Base-by-base conservation (phyloP, 1,284 basidiomycete genomes). In the Apiotrichum porosum region DNA sequence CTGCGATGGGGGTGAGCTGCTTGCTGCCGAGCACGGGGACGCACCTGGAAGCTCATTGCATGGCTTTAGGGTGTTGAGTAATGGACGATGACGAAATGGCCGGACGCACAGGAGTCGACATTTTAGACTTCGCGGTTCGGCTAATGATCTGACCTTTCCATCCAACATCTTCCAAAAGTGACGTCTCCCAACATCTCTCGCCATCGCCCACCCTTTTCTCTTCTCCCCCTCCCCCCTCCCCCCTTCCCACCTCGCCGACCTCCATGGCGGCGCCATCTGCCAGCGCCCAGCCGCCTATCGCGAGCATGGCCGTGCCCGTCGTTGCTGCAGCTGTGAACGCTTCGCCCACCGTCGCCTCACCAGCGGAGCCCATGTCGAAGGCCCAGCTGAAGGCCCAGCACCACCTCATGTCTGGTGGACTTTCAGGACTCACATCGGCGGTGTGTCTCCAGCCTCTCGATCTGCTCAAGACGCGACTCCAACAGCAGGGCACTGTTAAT, bases 391-490 rank as follows among this genome's bases (percentile, higher is more conserved):
- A 65, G 49, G 69, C 73, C 4, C 44, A 54, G 10, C 70, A 75
- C 57, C 72, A 75, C 52, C 63, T 75, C 21, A 26, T 64, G 13
- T 69, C 68, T 6, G 73, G 73, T 8, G 73, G 62, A 3, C 55
- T 72, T 9, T 71, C 67, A 3, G 73, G 73, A 5, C 60, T 75
- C 13, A 69, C 70, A 0, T 68, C 63, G 0, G 67, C 72, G 0
- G 61, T 75, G 9, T 61, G 61, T 5, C 60, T 75, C 2, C 73
- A 75, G 54, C 73, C 73, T 1, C 58, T 93, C 57, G 90, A 93
- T 72, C 76, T 93, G 26, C 72, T 94, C 62, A 93, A 93, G 74
- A 94, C 90, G 17, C 80, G 89, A 35, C 67, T 92, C 53, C 88
- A 93, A 68, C 87, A 92, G 70, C 67, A 58, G 14, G 60, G 64